These are phyloP conservation scores for Plasmodium fragile DNA, from an alignment of 169 alveolate species.

Conservation along the genomic window DNA sequence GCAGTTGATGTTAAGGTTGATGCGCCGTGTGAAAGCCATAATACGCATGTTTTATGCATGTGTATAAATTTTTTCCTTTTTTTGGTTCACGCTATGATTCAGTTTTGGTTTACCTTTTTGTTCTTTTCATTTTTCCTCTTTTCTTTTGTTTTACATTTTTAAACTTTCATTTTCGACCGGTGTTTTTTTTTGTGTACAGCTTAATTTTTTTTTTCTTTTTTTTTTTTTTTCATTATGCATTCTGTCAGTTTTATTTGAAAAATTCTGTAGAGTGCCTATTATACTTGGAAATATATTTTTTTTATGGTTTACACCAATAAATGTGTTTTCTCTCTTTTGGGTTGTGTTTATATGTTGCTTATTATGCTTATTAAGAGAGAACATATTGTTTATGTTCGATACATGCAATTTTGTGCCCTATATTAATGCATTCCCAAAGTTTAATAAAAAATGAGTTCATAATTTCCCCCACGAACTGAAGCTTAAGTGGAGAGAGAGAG, in stretches of 20 bases:
- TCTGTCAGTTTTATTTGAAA: conserved; percentile 31
- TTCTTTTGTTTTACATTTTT: conserved; percentile 24
- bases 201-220: conserved; percentile 1
- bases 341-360: background rate
- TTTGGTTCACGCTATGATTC: background rate
- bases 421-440: background rate
- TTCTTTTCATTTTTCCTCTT: background rate
- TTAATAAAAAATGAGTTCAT: conserved; percentile 21
- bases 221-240: conserved; percentile 5
- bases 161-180: background rate
- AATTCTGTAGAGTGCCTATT: conserved; percentile 34
- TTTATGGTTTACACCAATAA: conserved; percentile 25
- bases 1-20: background rate
- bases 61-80: background rate
- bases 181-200: conserved; percentile 22
- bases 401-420: conserved; percentile 20
- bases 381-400: background rate
- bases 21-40: background rate
- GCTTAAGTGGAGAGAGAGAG: background rate
- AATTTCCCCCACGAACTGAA: background rate
- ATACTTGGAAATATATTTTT: conserved; percentile 13
- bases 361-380: background rate
- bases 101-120: background rate
- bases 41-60: background rate
- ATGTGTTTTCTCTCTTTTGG: background rate